Evolutionary conservation across 2,329 filamentous ascomycete genomes (phyloP).

Genomic region (Sporothrix variecibatus): DNA sequence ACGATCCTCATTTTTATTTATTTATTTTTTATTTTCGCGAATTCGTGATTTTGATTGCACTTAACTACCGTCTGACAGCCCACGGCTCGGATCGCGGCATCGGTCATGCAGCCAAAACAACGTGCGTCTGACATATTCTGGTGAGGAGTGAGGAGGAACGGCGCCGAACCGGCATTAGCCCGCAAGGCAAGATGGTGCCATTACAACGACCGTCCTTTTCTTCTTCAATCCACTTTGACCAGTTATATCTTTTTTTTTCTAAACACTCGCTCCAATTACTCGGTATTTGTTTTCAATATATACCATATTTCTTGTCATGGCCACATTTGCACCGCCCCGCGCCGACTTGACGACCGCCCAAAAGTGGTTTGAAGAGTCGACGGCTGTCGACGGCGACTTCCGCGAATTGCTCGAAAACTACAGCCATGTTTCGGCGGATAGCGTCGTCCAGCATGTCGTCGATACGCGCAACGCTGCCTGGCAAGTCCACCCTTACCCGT

Average conservation of each 20-base stretch:
- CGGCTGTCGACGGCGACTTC: conserved; percentile 20
- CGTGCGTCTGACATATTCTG: too few relatives aligned
- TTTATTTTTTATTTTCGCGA: not conserved
- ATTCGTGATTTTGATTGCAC: not conserved
- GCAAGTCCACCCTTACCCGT: conserved; percentile 43
- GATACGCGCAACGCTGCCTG: conserved; percentile 33
- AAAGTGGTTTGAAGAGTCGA: conserved; percentile 25
- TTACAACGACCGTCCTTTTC: not conserved
- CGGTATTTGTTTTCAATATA: not conserved
- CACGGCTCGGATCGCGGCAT: conserved; percentile 10
- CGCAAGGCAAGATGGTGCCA: not conserved
- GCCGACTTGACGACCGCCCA: conserved; percentile 13
- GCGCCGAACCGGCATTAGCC: conserved; percentile 1
- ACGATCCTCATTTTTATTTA: not conserved
- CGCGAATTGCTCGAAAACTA: conserved; percentile 28
- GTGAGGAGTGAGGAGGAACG: not conserved
- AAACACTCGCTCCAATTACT: not conserved
- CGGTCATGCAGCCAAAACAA: not conserved
- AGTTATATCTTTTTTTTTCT: not conserved
- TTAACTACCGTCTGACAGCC: not conserved
- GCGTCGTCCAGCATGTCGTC: conserved; percentile 29
- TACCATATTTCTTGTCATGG: not conserved
- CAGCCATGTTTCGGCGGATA: conserved; percentile 25
- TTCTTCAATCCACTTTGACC: not conserved
- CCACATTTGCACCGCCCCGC: conserved; percentile 16